Base-by-base conservation (phyloP, 768 basidiomycete species). In the Lyophyllum decastes region DNA sequence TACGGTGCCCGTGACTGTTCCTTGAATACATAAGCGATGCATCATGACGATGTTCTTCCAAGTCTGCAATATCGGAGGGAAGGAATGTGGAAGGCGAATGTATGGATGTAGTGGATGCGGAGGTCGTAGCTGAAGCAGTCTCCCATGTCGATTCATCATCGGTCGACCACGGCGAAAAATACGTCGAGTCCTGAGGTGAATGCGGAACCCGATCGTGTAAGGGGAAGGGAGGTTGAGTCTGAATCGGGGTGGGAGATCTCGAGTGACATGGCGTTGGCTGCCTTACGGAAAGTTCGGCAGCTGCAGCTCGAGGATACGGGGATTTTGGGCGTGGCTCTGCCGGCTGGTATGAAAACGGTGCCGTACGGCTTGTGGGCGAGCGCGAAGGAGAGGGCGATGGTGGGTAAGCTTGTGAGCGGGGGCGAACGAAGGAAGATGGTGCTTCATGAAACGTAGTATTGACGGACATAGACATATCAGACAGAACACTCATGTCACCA, bases 131-230 rank as follows among this genome's bases (percentile, higher is more conserved):
- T 17, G 89, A 91, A 30, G 83, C 84, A 2, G 87, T 84, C 59
- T 90, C 89, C 87, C 88, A 90, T 35, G 80, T 81, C 7, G 86
- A 90, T 56, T 91, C 89, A 61, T 89, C 90, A 56, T 91, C 89
- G 2, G 87, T 89, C 16, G 87, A 83, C 85, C 86, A 90, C 1
- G 88, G 82, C 0, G 88, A 89, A 55, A 76, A 66, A 1, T 66
- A 59, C n/a, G 69, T 52, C 12, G 76, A 70, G 34, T 69, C 78
- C 19, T 73, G 57, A 11, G 75, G 73, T 21, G 75, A 75, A 22
- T 68, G 50, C 40, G 74, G 64, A 54, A 64, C 63, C 46, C 68
- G 67, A 41, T 59, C 63, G 34, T 48, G 63, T 54, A 45, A 64
- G 47, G 66, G 68, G 30, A 70, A 65, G 45, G 72, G 55, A 25